phyloP scores from a whole-genome alignment of 2,329 filamentous ascomycete species.

The Aspergillus awamori region DNA sequence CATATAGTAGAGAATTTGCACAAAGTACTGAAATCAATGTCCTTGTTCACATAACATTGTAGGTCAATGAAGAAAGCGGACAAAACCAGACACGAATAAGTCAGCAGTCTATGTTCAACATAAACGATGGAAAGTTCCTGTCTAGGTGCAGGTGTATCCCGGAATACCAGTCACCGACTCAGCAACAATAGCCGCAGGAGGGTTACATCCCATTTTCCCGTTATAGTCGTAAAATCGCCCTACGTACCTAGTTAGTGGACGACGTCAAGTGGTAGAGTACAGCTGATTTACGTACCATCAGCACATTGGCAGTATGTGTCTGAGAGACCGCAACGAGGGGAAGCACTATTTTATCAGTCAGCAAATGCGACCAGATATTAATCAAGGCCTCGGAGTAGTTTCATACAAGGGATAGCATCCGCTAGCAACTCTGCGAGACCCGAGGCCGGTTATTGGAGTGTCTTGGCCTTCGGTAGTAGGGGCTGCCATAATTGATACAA shows the following conservation, averaged over 20 bases:
- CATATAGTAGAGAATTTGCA: too few species aligned
- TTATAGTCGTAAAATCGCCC: neutral
- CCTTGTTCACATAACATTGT: too few species aligned
- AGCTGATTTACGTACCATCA: neutral
- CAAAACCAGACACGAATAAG: too few species aligned
- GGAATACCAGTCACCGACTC: neutral
- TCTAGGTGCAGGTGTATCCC: neutral
- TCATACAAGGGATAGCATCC: neutral
- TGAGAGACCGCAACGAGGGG: neutral
- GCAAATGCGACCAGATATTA: too few species aligned
- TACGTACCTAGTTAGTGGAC: neutral
- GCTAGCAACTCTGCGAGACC: neutral
- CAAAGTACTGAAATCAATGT: too few species aligned
- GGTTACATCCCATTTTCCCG: neutral
- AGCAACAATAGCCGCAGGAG: neutral
- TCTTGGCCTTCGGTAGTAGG: neutral
- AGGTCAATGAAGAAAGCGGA: too few species aligned
- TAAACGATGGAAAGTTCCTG: neutral
- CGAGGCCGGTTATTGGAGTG: neutral
- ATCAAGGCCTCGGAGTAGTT: too few species aligned
- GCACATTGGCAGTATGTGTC: slow-evolving; percentile 1
- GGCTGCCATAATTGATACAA: neutral
- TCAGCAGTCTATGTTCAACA: too few species aligned
- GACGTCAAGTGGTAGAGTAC: too few species aligned
- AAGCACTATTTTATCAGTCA: neutral